Conservation (phyloP, 495 filamentous ascomycete genomes). For the Apiosordaria backusii region DNA sequence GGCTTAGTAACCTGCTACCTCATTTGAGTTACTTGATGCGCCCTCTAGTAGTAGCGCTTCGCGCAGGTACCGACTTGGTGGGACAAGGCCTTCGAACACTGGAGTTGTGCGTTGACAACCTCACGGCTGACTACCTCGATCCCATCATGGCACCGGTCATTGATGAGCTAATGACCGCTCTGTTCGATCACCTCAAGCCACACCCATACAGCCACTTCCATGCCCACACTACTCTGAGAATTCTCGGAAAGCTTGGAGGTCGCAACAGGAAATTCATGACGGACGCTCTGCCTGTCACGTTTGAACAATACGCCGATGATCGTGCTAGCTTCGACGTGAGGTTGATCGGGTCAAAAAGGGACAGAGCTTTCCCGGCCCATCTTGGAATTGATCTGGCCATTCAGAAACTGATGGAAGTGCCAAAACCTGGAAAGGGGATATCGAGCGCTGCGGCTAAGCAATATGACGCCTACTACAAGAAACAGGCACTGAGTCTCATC, state of each 20-base stretch:
- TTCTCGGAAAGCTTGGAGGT: constrained; percentile 93
- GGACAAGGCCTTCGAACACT: constrained; percentile 91
- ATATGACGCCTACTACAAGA: constrained; percentile 83
- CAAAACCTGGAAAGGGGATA: constrained; percentile 51
- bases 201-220: constrained; percentile 94
- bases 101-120: constrained; percentile 95
- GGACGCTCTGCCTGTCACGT: constrained; percentile 74
- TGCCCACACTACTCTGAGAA: constrained; percentile 96
- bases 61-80: constrained; percentile 87
- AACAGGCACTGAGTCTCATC: constrained; percentile 83
- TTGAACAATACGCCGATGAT: constrained; percentile 83
- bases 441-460: constrained; percentile 47
- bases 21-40: constrained; percentile 97
- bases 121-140: constrained; percentile 95
- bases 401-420: constrained; percentile 73
- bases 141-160: constrained; percentile 99
- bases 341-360: constrained; percentile 80
- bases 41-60: constrained; percentile 88
- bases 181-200: constrained; percentile 91
- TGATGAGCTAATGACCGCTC: constrained; percentile 93
- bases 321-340: constrained; percentile 78
- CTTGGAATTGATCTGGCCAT: constrained; percentile 87
- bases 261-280: constrained; percentile 93
- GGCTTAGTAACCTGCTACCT: constrained; percentile 92
- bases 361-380: constrained; percentile 79